Conservation (phyloP, 2,329 filamentous ascomycete genomes). For the Meredithiella fracta region DNA sequence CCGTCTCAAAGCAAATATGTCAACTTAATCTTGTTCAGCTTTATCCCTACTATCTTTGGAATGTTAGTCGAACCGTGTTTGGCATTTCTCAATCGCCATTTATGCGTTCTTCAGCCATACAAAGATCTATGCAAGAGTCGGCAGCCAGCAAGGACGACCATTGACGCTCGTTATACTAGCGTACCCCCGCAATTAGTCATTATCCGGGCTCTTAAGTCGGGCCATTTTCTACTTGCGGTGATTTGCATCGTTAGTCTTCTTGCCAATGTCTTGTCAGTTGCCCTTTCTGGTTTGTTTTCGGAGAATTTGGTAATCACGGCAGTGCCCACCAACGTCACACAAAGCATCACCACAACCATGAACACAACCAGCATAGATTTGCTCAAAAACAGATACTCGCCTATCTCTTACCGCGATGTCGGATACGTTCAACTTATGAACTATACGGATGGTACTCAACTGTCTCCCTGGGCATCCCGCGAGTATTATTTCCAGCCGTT, state of each 20-base stretch:
- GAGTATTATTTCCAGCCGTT: conserved; percentile 33
- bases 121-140: conserved; percentile 29
- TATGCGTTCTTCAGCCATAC: conserved; percentile 39
- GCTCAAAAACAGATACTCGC: conserved; percentile 19
- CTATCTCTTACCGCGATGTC: conserved; percentile 18
- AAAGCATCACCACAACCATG: background rate
- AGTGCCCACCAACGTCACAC: background rate
- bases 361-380: background rate
- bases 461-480: conserved; percentile 34
- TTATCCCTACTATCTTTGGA: conserved; percentile 36
- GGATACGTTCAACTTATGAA: conserved; percentile 24
- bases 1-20: conserved; percentile 21
- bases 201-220: conserved; percentile 27
- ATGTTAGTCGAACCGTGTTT: conserved; percentile 42
- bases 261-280: conserved; percentile 36
- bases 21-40: conserved; percentile 27
- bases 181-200: conserved; percentile 37
- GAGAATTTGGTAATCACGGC: conserved; percentile 18
- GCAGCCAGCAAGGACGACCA: conserved; percentile 20
- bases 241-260: conserved; percentile 33
- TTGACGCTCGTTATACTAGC: conserved; percentile 33
- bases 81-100: conserved; percentile 34
- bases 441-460: conserved; percentile 23
- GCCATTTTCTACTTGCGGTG: conserved; percentile 29
- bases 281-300: conserved; percentile 34